Base-by-base conservation (phyloP, 352 stramenopile species). In the Globisporangium barbulae region DNA sequence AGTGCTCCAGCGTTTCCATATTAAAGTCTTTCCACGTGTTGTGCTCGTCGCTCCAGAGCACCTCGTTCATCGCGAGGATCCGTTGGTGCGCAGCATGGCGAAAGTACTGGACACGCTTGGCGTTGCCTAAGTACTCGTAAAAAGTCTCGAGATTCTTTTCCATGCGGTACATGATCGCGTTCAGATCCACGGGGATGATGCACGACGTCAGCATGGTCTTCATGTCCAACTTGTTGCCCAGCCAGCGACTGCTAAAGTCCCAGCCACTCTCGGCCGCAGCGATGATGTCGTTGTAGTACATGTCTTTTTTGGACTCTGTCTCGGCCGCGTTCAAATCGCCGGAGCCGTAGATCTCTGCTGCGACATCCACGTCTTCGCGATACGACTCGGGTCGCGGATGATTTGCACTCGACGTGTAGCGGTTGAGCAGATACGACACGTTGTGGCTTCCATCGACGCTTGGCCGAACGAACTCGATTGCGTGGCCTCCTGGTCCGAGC, bases 201-300 rank as follows among this genome's bases (percentile, higher is more conserved):
- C 67, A 76, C 35, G 77, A 73, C 19, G 86, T 95, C 31, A 72
- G 48, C 67, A 94, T 91, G 21, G 79, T 81, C 61, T 87, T 84
- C 71, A 94, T 87, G 41, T 90, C 85, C 4, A 65, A 52, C 1
- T 74, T 70, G 45, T 89, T 70, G 41, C 73, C 65, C 10, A 96
- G 60, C 90, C 90, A 97, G 22, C 90, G 83, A 56, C 84, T 95
- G 63, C 79, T 93, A 59, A 97, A 97, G 67, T 97, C 90, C 90
- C 90, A 97, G 1, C 90, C 90, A n/a, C 83, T 94, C 71, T 96
- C 90, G 7, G 90, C 85, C 15, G 83, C 90, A 21, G 82, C 80
- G 47, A 89, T 91, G 41, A 96, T 76, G 63, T 94, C 81, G 50
- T 87, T 89, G 71, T 93, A 97, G 64, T 91, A 93, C 52, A 74